phyloP scores from a whole-genome alignment of 2,329 filamentous ascomycete genomes.

The Monilinia laxa region DNA sequence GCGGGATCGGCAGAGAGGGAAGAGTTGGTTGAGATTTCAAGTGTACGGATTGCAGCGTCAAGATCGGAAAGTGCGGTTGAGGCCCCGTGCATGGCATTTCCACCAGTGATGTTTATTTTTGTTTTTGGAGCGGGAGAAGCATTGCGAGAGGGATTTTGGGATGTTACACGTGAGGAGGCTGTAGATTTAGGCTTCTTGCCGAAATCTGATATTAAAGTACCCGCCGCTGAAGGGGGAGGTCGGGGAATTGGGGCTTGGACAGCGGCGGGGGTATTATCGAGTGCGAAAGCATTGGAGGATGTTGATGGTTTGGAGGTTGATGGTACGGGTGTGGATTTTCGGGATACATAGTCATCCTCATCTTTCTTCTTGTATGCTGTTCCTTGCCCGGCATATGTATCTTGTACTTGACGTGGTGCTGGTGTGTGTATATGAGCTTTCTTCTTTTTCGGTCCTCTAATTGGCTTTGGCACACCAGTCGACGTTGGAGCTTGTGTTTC shows the following conservation, averaged over 20 bases:
- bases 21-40: slow-evolving; percentile 92
- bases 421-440: slow-evolving; percentile 63
- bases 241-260: slow-evolving; percentile 46
- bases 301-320: slow-evolving; percentile 40
- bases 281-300: slow-evolving; percentile 40
- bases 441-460: slow-evolving; percentile 55
- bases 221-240: slow-evolving; percentile 60
- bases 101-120: slow-evolving; percentile 73
- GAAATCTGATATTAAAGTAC: slow-evolving; percentile 78
- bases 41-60: slow-evolving; percentile 78
- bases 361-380: slow-evolving; percentile 73
- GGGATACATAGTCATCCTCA: slow-evolving; percentile 69
- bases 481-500: slow-evolving; percentile 20
- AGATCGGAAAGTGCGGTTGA: slow-evolving; percentile 70
- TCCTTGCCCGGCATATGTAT: slow-evolving; percentile 59
- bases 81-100: slow-evolving; percentile 77
- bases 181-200: slow-evolving; percentile 55
- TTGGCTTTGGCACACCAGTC: slow-evolving; percentile 49
- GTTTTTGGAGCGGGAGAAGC: slow-evolving; percentile 46
- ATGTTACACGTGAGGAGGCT: slow-evolving; percentile 50
- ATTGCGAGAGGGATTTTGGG: slow-evolving; percentile 48
- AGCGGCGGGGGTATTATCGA: slow-evolving; percentile 53
- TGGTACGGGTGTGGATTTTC: slow-evolving; percentile 43
- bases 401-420: slow-evolving; percentile 61
- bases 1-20: slow-evolving; percentile 53